Conservation (phyloP, 495 filamentous ascomycete species). For the Penicillium argentinense region DNA sequence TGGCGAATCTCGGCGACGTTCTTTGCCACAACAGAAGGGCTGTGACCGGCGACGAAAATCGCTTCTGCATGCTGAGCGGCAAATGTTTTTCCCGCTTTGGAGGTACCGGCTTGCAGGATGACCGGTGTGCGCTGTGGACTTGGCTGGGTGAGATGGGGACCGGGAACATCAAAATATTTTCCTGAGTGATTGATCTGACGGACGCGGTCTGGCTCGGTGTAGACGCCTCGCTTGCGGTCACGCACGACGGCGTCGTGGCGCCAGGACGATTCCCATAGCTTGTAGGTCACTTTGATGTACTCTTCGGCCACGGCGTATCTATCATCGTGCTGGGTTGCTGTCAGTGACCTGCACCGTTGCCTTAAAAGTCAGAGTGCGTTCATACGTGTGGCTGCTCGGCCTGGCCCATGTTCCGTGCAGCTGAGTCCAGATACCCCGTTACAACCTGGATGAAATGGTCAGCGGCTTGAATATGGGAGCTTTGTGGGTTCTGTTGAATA, state of each 20-base stretch:
- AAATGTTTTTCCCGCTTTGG: conserved; percentile 60
- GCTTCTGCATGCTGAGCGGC: conserved; percentile 60
- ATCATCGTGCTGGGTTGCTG: conserved; percentile 58
- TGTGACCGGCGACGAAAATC: conserved; percentile 52
- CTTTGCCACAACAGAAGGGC: conserved; percentile 45
- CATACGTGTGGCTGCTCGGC: conserved; percentile 49
- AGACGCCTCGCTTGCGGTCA: conserved; percentile 54
- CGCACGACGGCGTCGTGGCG: conserved; percentile 62
- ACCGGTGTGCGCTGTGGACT: conserved; percentile 66
- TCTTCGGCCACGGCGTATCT: conserved; percentile 67
- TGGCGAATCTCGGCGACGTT: conserved; percentile 52
- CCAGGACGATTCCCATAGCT: conserved; percentile 70
- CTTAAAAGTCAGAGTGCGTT: not conserved
- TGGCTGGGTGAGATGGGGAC: conserved; percentile 63
- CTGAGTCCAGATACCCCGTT: conserved; percentile 66
- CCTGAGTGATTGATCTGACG: conserved; percentile 66
- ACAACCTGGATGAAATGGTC: conserved; percentile 52
- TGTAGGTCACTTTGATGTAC: conserved; percentile 68
- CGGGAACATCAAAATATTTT: conserved; percentile 64
- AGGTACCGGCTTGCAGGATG: conserved; percentile 65
- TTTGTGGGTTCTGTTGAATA: no score
- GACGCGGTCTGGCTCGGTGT: conserved; percentile 59
- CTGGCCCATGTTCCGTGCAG: conserved; percentile 60
- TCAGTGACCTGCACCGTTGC: not conserved
- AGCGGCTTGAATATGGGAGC: no score